Percentiles rank a stretch among this genome's conserved stretches.
Evolutionary conservation across 805 yeast species (phyloP).

Genomic region (Kodamaea neixiangensis): DNA sequence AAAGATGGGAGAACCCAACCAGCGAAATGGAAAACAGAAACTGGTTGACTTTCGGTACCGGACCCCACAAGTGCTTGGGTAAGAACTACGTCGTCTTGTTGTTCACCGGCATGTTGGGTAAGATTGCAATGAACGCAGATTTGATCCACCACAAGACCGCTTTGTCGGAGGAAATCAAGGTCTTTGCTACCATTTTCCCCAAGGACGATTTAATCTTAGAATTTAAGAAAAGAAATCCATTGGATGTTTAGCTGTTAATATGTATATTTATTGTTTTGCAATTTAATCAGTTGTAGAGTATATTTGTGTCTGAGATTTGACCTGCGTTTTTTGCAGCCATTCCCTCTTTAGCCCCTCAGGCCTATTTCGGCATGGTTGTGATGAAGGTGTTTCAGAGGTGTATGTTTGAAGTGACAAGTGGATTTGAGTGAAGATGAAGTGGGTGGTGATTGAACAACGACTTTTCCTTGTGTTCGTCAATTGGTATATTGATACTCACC

Average conservation of each 20-base stretch:
- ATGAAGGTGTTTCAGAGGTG: not conserved
- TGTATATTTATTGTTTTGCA: not conserved
- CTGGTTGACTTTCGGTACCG: conserved; percentile 97
- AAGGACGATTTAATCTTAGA: conserved; percentile 86
- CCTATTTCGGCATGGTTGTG: not conserved
- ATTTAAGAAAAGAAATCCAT: conserved; percentile 64
- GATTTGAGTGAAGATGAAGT: no score
- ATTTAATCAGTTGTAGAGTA: no score
- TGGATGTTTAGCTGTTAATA: not conserved
- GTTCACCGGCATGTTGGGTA: conserved; percentile 88
- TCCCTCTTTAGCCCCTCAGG: not conserved
- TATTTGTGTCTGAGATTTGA: not conserved
- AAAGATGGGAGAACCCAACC: conserved; percentile 88
- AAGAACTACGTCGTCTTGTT: conserved; percentile 91
- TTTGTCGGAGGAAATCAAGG: conserved; percentile 87
- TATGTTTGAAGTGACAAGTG: no score
- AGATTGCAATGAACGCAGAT: conserved; percentile 79
- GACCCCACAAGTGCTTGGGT: conserved; percentile 95
- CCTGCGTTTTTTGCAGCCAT: not conserved
- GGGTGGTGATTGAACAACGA: no score
- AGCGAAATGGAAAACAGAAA: conserved; percentile 79
- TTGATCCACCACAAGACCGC: conserved; percentile 82
- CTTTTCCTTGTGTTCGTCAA: no score
- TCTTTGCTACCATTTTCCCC: conserved; percentile 98
- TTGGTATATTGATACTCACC: no score